Evolutionary conservation across 345 rosid species (phyloP).

Genomic region (Eutrema japonicum): DNA sequence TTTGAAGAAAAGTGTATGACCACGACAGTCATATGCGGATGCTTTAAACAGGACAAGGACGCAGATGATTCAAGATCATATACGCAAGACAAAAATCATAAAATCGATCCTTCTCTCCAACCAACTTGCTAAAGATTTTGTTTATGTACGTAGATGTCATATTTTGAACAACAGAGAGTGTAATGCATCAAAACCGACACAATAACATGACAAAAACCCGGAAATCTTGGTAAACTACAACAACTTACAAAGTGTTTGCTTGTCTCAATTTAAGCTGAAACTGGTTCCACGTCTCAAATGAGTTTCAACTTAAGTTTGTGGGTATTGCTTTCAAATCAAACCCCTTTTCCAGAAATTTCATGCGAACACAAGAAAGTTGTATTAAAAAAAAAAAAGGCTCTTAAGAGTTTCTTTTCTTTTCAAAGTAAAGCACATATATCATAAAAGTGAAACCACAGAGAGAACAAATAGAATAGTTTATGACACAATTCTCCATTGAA

Average conservation of each 20-base stretch:
- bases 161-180: slow-evolving; percentile 2
- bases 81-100: neutral
- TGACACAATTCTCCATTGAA: slow-evolving; percentile 10
- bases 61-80: neutral
- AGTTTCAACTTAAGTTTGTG: slow-evolving; percentile 1
- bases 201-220: slow-evolving; percentile 2
- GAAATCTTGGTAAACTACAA: slow-evolving; percentile 6
- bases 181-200: slow-evolving; percentile 1
- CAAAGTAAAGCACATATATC: slow-evolving; percentile 26
- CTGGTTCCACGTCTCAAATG: slow-evolving; percentile 20
- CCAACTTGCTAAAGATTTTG: slow-evolving; percentile 21
- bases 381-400: neutral
- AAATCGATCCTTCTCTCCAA: neutral
- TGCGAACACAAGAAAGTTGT: slow-evolving; percentile 17
- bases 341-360: slow-evolving; percentile 1
- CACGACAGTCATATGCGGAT: slow-evolving; percentile 24
- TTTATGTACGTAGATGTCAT: neutral
- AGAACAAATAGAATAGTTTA: slow-evolving; percentile 22
- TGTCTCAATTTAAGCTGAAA: slow-evolving; percentile 10
- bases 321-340: slow-evolving; percentile 13
- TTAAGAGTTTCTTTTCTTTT: neutral
- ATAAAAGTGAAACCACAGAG: slow-evolving; percentile 16
- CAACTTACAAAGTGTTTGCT: slow-evolving; percentile 18
- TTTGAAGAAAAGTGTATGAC: slow-evolving; percentile 27
- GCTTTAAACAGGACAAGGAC: slow-evolving; percentile 5